phyloP scores from a whole-genome alignment of 768 basidiomycete genomes.

The Xanthoconium stramineum region DNA sequence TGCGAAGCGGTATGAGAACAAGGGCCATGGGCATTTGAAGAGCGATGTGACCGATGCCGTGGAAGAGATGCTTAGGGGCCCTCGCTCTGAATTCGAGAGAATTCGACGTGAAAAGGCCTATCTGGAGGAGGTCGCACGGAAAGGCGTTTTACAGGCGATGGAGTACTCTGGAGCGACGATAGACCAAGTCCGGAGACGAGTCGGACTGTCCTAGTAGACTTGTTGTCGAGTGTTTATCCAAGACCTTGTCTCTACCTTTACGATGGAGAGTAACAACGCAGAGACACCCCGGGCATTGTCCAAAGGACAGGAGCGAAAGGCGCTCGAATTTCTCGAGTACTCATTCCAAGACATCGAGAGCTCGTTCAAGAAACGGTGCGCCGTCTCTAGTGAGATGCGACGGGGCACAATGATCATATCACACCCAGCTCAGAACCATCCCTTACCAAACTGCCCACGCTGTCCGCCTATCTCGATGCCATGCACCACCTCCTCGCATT shows the following conservation, averaged over 20 bases:
- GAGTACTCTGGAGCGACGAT: conserved; percentile 62
- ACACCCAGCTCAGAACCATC: conserved; percentile 27
- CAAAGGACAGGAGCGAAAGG: conserved; percentile 57
- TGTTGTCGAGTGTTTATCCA: conserved; percentile 22
- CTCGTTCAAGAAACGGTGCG: conserved; percentile 73
- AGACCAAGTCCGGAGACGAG: conserved; percentile 57
- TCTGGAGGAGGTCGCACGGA: conserved; percentile 55
- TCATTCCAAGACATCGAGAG: conserved; percentile 63
- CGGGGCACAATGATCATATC: background rate
- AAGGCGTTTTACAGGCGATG: conserved; percentile 63
- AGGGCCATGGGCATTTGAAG: conserved; percentile 70
- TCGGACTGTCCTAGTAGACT: conserved; percentile 49
- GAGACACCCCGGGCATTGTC: conserved; percentile 36
- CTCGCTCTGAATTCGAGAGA: conserved; percentile 67
- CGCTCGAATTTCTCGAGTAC: conserved; percentile 64
- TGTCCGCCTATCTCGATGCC: conserved; percentile 57
- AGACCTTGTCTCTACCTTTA: background rate
- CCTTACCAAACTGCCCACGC: conserved; percentile 52
- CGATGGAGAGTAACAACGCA: background rate
- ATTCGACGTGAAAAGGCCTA: conserved; percentile 59
- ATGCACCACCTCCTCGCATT: conserved; percentile 55
- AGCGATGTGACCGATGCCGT: conserved; percentile 70
- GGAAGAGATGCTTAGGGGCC: conserved; percentile 58
- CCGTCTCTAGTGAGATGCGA: background rate
- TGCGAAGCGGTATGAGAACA: conserved; percentile 48